Evolutionary conservation across 495 filamentous ascomycete species (phyloP).

Genomic region (Lindgomyces ingoldianus): DNA sequence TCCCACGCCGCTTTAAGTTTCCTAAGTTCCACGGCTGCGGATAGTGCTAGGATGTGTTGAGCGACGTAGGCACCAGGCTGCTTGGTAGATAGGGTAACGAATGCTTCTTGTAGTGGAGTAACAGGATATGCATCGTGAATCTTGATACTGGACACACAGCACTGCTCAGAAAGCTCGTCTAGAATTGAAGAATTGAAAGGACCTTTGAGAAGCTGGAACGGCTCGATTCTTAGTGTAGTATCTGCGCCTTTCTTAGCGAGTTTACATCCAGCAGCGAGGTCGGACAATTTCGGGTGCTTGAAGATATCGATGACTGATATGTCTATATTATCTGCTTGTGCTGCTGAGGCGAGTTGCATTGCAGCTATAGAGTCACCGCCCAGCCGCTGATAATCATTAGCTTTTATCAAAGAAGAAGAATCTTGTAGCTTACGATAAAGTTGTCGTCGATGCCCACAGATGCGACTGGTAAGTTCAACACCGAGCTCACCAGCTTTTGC

Average conservation of each 20-base stretch:
- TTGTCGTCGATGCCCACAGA: conserved; percentile 24
- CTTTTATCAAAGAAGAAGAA: not conserved
- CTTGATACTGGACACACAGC: conserved; percentile 45
- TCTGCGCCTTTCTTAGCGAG: conserved; percentile 8
- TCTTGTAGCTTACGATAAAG: conserved; percentile 26
- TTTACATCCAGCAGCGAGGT: conserved; percentile 47
- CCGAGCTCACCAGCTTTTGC: conserved; percentile 18
- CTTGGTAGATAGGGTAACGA: conserved; percentile 50
- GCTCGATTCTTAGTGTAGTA: conserved; percentile 37
- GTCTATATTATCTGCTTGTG: conserved; percentile 44
- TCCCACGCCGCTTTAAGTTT: conserved; percentile 55
- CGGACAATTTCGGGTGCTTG: conserved; percentile 49
- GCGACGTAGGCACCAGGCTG: conserved; percentile 48
- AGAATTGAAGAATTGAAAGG: conserved; percentile 42
- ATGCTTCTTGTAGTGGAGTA: conserved; percentile 56
- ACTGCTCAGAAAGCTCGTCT: conserved; percentile 51
- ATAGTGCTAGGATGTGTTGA: conserved; percentile 50
- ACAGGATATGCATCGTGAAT: conserved; percentile 62
- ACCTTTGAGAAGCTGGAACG: conserved; percentile 52
- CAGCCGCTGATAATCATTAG: conserved; percentile 11
- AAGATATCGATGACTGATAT: conserved; percentile 56
- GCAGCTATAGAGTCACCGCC: conserved; percentile 33
- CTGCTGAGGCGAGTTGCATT: conserved; percentile 31
- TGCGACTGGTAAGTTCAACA: conserved; percentile 17
- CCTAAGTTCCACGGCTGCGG: conserved; percentile 44